These are phyloP conservation scores for Solanum hybrid DNA, from an alignment of 305 asterid species.

Conservation along the genomic window DNA sequence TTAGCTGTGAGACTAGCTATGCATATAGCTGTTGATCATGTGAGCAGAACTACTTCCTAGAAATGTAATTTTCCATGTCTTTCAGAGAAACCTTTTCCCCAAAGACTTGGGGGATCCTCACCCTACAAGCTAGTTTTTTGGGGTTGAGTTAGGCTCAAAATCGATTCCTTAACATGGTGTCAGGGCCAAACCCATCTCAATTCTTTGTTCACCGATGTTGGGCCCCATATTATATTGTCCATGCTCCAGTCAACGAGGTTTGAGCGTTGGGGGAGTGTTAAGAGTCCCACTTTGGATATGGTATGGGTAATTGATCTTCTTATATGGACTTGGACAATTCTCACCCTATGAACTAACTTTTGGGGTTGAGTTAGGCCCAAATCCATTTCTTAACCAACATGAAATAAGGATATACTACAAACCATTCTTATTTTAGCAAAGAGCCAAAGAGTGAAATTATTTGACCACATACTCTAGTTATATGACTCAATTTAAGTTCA, in stretches of 20 bases:
- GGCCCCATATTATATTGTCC: background rate
- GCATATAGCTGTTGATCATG: background rate
- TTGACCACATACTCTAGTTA: background rate
- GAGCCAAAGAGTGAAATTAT: background rate
- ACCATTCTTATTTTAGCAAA: background rate
- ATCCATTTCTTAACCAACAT: background rate
- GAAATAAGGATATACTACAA: background rate
- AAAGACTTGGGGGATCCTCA: background rate
- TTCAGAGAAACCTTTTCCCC: background rate
- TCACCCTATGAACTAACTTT: background rate
- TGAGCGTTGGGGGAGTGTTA: background rate
- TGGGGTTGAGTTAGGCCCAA: background rate
- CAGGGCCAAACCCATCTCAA: background rate
- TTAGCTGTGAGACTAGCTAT: background rate
- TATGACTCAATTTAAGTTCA: background rate
- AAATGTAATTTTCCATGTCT: background rate
- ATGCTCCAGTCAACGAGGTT: background rate
- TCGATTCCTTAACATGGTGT: background rate
- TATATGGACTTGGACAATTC: background rate
- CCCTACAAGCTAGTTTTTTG: background rate
- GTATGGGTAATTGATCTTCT: background rate
- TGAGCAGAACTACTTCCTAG: background rate
- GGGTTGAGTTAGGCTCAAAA: background rate
- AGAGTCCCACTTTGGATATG: background rate
- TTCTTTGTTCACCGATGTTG: background rate